Conservation (phyloP, 352 stramenopile genomes). For the Globisporangium iwayamae region DNA sequence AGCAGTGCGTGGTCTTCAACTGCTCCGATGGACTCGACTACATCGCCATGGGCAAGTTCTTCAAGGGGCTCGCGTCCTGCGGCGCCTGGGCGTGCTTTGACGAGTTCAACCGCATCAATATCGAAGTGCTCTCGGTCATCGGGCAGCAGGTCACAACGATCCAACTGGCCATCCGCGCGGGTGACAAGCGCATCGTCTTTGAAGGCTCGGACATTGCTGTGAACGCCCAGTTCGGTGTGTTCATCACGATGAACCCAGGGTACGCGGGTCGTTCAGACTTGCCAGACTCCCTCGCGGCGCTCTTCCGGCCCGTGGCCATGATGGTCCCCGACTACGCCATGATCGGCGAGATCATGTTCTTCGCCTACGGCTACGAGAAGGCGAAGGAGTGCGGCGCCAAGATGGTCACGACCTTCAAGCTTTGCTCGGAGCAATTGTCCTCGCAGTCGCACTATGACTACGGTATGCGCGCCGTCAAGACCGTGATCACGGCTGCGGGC, state of each 20-base stretch:
- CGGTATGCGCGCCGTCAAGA: conserved; percentile 95
- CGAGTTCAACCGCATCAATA: conserved; percentile 96
- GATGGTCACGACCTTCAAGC: conserved; percentile 95
- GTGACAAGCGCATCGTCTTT: conserved; percentile 90
- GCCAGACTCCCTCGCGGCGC: conserved; percentile 92
- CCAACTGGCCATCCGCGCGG: conserved; percentile 83
- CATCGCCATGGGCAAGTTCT: conserved; percentile 95
- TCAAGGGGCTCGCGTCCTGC: conserved; percentile 89
- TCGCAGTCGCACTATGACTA: conserved; percentile 96
- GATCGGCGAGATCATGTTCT: conserved; percentile 97
- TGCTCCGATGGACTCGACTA: conserved; percentile 95
- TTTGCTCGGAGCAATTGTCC: conserved; percentile 94
- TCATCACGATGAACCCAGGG: conserved; percentile 96
- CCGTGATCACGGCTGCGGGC: conserved; percentile 91
- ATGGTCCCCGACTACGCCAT: conserved; percentile 96
- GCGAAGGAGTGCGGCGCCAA: conserved; percentile 92
- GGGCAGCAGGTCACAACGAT: conserved; percentile 85
- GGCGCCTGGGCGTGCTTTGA: conserved; percentile 95
- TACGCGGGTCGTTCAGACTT: conserved; percentile 94
- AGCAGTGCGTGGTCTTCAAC: conserved; percentile 96
- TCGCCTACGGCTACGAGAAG: conserved; percentile 93
- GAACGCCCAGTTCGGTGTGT: conserved; percentile 92
- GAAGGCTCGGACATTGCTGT: conserved; percentile 93
- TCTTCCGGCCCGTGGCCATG: conserved; percentile 96
- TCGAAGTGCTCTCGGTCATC: conserved; percentile 88